These are phyloP conservation scores for Chlamydomonas schloesseri DNA, from an alignment of 139 green algal species.

Conservation along the genomic window DNA sequence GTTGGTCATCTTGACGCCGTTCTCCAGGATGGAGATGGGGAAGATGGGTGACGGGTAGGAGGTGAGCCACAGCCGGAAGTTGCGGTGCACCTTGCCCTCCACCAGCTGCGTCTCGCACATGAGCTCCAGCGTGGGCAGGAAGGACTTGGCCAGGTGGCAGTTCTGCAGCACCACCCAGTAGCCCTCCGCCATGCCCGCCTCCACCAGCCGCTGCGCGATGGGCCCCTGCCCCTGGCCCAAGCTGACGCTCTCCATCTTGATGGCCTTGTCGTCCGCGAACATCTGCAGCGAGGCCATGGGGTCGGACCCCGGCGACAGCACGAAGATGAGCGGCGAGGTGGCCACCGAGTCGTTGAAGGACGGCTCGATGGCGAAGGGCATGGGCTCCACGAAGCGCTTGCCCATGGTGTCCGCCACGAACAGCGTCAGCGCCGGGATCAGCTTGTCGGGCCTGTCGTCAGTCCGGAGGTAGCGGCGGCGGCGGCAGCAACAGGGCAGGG, in stretches of 20 bases:
- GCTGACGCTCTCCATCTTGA: constrained; percentile 78
- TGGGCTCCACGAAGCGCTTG: constrained; percentile 80
- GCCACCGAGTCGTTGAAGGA: constrained; percentile 78
- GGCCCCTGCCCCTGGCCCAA: constrained; percentile 87
- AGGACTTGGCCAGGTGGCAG: constrained; percentile 85
- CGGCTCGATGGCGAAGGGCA: constrained; percentile 83
- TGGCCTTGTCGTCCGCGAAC: constrained; percentile 80
- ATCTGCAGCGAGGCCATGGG: constrained; percentile 84
- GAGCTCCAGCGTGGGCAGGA: constrained; percentile 80
- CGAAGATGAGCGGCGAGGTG: constrained; percentile 81
- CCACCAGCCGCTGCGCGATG: constrained; percentile 73
- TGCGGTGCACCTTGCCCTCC: constrained; percentile 65
- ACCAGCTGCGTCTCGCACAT: constrained; percentile 81
- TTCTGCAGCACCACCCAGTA: constrained; percentile 89
- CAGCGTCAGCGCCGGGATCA: constrained; percentile 64
- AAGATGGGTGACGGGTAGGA: constrained; percentile 79
- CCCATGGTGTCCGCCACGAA: constrained; percentile 76
- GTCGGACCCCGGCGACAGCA: constrained; percentile 81
- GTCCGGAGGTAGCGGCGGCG: not conserved
- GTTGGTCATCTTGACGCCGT: constrained; percentile 85
- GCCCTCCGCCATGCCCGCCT: constrained; percentile 71
- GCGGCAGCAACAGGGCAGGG: too few species aligned
- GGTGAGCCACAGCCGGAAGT: constrained; percentile 84
- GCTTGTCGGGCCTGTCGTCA: constrained; percentile 45
- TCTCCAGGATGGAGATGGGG: constrained; percentile 82